phyloP scores from a whole-genome alignment of 352 stramenopile genomes.

The Phytopythium kandeliae region DNA sequence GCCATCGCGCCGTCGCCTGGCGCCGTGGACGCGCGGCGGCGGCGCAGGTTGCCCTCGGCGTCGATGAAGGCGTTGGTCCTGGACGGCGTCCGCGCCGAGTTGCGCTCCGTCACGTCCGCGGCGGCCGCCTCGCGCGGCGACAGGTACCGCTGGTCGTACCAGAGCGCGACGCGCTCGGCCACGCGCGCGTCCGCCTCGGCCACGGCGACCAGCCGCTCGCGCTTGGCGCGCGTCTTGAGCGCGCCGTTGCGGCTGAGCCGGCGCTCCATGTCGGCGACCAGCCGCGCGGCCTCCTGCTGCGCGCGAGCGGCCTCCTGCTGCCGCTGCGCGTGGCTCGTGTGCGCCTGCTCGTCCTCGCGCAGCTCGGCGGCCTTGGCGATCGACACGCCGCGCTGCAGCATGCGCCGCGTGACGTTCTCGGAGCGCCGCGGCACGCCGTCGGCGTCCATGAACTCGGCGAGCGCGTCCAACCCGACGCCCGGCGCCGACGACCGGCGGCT shows the following conservation, averaged over 20 bases:
- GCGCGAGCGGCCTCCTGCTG: constrained; percentile 2
- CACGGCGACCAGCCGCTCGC: constrained; percentile 24
- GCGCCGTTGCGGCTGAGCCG: constrained; percentile 21
- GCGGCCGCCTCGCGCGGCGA: constrained; percentile 12
- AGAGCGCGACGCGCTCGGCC: constrained; percentile 19
- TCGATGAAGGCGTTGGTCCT: constrained; percentile 40
- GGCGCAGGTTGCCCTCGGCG: constrained; percentile 36
- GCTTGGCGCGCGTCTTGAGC: constrained; percentile 29
- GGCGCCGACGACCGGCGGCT: neutral
- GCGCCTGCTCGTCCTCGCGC: constrained; percentile 17
- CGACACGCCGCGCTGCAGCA: constrained; percentile 28
- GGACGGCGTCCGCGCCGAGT: constrained; percentile 31
- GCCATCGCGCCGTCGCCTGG: too few relatives aligned
- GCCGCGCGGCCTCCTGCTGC: neutral
- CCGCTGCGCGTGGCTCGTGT: constrained; percentile 13
- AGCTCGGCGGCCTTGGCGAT: constrained; percentile 24
- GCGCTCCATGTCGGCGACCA: constrained; percentile 4
- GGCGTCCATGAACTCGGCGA: constrained; percentile 36
- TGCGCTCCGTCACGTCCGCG: constrained; percentile 30
- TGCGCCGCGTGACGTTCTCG: constrained; percentile 16
- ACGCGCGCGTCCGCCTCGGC: constrained; percentile 26
- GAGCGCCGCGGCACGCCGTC: constrained; percentile 40
- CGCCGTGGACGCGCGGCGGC: constrained; percentile 12
- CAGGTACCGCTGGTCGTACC: constrained; percentile 20
- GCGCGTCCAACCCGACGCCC: constrained; percentile 21